Percentiles rank a stretch among this genome's conserved stretches.
Conservation (phyloP, 1,284 basidiomycete genomes). For the Boletus semigastroideus region DNA sequence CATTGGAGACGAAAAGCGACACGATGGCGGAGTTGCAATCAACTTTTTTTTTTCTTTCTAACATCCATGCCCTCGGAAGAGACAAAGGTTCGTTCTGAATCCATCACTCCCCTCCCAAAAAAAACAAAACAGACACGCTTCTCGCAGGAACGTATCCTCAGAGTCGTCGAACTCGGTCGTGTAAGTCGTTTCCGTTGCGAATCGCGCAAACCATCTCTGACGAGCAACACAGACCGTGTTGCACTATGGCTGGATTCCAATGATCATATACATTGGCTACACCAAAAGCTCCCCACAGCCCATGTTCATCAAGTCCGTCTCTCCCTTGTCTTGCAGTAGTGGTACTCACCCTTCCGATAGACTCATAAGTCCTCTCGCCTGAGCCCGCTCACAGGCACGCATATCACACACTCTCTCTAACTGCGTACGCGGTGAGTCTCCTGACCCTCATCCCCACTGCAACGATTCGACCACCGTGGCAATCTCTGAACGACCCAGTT, state of each 20-base stretch:
- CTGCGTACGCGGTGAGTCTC: conserved; percentile 14
- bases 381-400: conserved; percentile 29
- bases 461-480: conserved; percentile 74
- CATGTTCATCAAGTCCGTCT: conserved; percentile 86
- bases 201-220: background rate
- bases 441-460: conserved; percentile 9
- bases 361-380: conserved; percentile 88
- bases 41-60: conserved; percentile 5
- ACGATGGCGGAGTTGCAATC: conserved; percentile 35
- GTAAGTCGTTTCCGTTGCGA: conserved; percentile 46
- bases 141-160: conserved; percentile 73
- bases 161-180: conserved; percentile 74
- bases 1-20: conserved; percentile 45
- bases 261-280: conserved; percentile 93
- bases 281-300: conserved; percentile 87
- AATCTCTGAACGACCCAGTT: conserved; percentile 44
- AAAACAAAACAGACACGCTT: background rate
- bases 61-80: conserved; percentile 80
- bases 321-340: background rate
- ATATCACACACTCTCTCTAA: conserved; percentile 25
- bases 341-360: conserved; percentile 40
- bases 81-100: conserved; percentile 60
- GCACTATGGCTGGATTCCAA: conserved; percentile 91
- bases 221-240: conserved; percentile 65
- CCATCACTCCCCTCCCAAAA: background rate